Evolutionary conservation across 306 rosid species (phyloP).

Genomic region (Phaseolus lunatus): DNA sequence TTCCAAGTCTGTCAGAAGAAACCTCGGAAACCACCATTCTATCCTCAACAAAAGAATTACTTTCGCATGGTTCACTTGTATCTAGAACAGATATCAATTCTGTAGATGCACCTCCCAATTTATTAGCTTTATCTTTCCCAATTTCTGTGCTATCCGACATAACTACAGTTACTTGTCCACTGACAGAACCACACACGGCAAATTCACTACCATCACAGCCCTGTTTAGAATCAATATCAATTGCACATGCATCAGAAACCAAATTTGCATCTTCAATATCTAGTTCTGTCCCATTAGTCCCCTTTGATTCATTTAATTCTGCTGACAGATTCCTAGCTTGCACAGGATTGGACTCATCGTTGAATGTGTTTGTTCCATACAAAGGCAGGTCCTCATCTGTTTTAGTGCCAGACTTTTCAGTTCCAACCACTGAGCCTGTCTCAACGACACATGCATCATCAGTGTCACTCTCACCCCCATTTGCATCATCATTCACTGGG

Average conservation of each 20-base stretch:
- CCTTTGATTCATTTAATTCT: conserved; percentile 49
- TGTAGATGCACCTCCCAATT: conserved; percentile 44
- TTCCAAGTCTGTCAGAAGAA: conserved; percentile 52
- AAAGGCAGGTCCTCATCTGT: conserved; percentile 60
- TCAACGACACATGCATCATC: conserved; percentile 77
- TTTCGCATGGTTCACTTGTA: conserved; percentile 41
- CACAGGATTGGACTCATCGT: conserved; percentile 56
- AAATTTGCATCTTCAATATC: conserved; percentile 46
- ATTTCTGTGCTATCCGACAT: conserved; percentile 45
- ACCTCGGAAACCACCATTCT: conserved; percentile 49
- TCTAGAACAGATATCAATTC: conserved; percentile 45
- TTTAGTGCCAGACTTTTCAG: conserved; percentile 65
- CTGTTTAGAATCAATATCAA: conserved; percentile 46
- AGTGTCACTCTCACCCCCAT: conserved; percentile 79
- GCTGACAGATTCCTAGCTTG: conserved; percentile 54
- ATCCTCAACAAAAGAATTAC: conserved; percentile 52
- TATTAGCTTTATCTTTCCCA: conserved; percentile 46
- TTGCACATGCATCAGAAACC: conserved; percentile 52
- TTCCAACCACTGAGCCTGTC: conserved; percentile 58
- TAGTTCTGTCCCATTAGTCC: conserved; percentile 43
- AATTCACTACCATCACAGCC: conserved; percentile 49
- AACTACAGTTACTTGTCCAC: conserved; percentile 41
- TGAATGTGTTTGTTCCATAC: conserved; percentile 48
- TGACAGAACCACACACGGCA: conserved; percentile 40
- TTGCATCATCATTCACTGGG: conserved; percentile 62